Base-by-base conservation (phyloP, 108 stramenopile species). In the Epithemia pelagica region DNA sequence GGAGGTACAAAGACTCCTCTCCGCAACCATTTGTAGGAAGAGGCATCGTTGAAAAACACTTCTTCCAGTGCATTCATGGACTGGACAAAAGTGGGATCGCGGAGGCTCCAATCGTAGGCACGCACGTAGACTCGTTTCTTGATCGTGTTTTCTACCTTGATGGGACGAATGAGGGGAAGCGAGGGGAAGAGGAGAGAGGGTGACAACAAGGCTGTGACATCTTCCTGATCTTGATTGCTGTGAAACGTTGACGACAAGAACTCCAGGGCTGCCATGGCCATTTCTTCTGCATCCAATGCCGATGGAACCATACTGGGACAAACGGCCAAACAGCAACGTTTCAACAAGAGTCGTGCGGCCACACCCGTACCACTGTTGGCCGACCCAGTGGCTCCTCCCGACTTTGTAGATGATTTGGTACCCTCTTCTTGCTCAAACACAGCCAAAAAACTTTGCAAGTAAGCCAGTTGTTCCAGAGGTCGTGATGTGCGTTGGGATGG, bases 241-340 rank as follows among this genome's bases (percentile, higher is more conserved):
- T 59, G n/a, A 31, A 20, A 65, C 0, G 37, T 30, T n/a, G 67
- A 63, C 28, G 82, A 81, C 31, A 90, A 58, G 59, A 90, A 90
- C 60, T 80, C 78, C 29, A 90, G 72, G 30, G 76, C 86, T 1
- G 84, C 78, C 74, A 85, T 61, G 23, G 83, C 76, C 69, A 83
- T 83, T 74, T 90, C 86, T 66, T 90, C 87, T 21, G 86, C 80
- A 74, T 90, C 89, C 79, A 87, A 74, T 1, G 66, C 60, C 22
- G 81, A 77, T 1, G 89, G 89, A 20, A 87, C 73, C n/a, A 72
- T 70, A 28, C 84, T 84, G 19, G 89, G 89, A 29, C 69, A 62
- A 46, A 85, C 69, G 0, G 82, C 64, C 52, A 87, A 75, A 64
- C 82, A 84, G 24, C 75, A 74, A 10, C 79, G 70, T 64, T 78